phyloP scores from a whole-genome alignment of 2,329 filamentous ascomycete species.

The Colletotrichum endophyticum region DNA sequence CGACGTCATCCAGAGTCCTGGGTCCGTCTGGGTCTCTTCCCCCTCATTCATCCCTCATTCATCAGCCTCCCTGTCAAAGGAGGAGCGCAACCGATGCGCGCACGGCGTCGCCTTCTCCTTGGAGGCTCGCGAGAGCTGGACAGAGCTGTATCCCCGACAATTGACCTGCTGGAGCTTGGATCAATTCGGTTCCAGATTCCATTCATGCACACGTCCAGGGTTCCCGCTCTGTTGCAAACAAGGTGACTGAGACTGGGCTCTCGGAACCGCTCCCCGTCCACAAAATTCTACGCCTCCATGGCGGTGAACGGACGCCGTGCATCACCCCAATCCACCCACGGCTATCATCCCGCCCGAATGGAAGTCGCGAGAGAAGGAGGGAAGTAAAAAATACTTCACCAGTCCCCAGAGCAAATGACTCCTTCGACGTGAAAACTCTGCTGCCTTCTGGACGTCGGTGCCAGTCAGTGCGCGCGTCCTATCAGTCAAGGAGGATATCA shows the following conservation, averaged over 20 bases:
- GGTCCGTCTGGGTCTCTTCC: not conserved
- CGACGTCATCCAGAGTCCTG: conserved; percentile 18
- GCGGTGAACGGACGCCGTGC: conserved; percentile 18
- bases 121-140: not conserved
- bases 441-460: conserved; percentile 4
- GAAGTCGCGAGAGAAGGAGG: conserved; percentile 5
- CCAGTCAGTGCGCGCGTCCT: not conserved
- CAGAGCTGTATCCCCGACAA: not conserved
- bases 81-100: not conserved
- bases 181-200: conserved; percentile 3
- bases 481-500: conserved; percentile 2
- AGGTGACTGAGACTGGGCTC: conserved; percentile 7
- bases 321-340: conserved; percentile 12
- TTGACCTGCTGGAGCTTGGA: not conserved
- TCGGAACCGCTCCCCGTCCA: conserved; percentile 18
- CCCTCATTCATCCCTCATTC: not conserved
- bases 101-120: not conserved
- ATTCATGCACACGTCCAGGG: conserved; percentile 15
- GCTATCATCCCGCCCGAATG: conserved; percentile 3
- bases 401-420: conserved; percentile 20
- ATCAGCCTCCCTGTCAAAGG: not conserved
- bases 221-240: conserved; percentile 16
- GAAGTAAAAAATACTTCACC: not conserved
- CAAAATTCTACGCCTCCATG: conserved; percentile 12
- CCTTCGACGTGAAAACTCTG: conserved; percentile 11